Evolutionary conservation across 2,329 filamentous ascomycete genomes (phyloP).

Genomic region (Coleophoma crateriformis): DNA sequence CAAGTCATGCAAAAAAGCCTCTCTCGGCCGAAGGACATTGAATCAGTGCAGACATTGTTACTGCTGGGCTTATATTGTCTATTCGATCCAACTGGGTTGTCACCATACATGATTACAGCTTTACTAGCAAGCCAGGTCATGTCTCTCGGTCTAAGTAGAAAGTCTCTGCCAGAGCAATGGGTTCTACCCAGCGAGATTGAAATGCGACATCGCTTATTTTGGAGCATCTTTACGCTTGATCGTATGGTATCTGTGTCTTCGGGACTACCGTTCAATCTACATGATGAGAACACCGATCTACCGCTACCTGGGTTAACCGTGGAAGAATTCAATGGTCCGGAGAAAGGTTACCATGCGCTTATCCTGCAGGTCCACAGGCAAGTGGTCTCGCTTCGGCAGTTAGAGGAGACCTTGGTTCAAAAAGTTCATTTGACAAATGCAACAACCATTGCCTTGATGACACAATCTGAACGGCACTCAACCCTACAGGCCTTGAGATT

Average conservation of each 20-base stretch:
- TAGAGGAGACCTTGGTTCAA: constrained; percentile 35
- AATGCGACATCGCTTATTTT: constrained; percentile 34
- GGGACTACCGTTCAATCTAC: constrained; percentile 33
- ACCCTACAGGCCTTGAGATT: background rate
- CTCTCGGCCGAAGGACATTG: constrained; percentile 6
- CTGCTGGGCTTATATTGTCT: background rate
- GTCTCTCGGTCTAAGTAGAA: background rate
- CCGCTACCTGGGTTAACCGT: constrained; percentile 37
- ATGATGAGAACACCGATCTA: constrained; percentile 33
- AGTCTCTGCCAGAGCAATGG: constrained; percentile 25
- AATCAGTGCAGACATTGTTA: background rate
- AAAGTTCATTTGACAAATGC: constrained; percentile 37
- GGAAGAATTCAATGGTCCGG: constrained; percentile 37
- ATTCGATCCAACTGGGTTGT: background rate
- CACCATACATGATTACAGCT: constrained; percentile 1
- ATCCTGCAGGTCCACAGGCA: constrained; percentile 39
- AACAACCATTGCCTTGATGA: constrained; percentile 38
- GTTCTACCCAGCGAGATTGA: constrained; percentile 24
- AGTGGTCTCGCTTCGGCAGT: constrained; percentile 36
- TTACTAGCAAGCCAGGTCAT: background rate
- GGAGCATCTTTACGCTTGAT: constrained; percentile 39
- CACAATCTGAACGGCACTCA: constrained; percentile 37
- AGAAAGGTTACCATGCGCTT: constrained; percentile 31
- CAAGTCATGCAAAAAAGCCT: constrained; percentile 32
- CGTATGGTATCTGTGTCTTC: constrained; percentile 38